Evolutionary conservation across 1,284 basidiomycete genomes (phyloP), one percentile per base, ranked within the genome.

Genomic region (Phylloporus sp.): DNA sequence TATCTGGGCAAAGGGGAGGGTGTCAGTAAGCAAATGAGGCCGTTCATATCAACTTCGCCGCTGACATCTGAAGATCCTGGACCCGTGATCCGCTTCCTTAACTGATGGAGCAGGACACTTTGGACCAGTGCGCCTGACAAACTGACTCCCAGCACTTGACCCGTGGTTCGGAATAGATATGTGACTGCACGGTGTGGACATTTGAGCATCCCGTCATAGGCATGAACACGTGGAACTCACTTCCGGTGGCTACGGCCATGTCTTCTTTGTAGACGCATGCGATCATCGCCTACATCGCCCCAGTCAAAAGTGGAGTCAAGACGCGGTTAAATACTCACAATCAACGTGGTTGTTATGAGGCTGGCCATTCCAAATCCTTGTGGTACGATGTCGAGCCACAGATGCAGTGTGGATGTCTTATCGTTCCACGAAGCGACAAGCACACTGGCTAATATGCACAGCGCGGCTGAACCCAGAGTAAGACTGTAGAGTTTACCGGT

Each of bases 101-200:
- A 82, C 76, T 92, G 89, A 60, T 84, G 80, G 29, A 91, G 82
- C 57, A 97, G 85, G 41, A 95, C 85, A 7, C 88, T 88, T 81
- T 97, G 95, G 32, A 94, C 83, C 55, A 96, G 80, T 3, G 94
- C 92, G 41, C 94, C 94, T 70, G 92, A 91, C 58, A 96, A 82
- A 73, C 93, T 92, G 63, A 97, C 95, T 60, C 95, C 95, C 58
- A 97, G 86, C 27, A 96, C 95, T 82, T 97, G 95, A 20, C 95
- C 95, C 17, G 94, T 94, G 8, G 94, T 96, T 73, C 95, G 86
- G 83, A 95, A 96, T 62, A 96, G 84, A 81, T 97, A 97, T 32
- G 94, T 94, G 73, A 96, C 94, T 96, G 74, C 47, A 67, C 47
- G 66, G 62, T 19, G 56, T 62, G 59, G 47, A 60, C 23, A 47